Conservation (phyloP, 192 early-diverging fungal genomes). For the Dimargaris cristalligena region DNA sequence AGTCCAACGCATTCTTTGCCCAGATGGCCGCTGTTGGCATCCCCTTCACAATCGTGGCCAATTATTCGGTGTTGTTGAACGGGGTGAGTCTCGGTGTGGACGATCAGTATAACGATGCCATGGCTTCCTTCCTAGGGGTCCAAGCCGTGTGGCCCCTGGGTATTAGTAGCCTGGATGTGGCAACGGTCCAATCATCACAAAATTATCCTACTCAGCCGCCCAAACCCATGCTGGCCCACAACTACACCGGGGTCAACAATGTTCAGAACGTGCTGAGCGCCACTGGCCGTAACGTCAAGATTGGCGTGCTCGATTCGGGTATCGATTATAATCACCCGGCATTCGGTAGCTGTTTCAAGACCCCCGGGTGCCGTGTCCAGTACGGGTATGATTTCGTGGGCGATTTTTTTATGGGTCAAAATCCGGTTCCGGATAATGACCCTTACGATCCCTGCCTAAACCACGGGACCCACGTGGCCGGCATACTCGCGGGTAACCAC, state of each 20-base stretch:
- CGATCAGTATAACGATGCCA: not conserved
- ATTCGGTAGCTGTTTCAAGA: constrained; percentile 26
- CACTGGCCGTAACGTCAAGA: constrained; percentile 13
- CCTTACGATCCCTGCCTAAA: constrained; percentile 21
- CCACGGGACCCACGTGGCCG: constrained; percentile 36
- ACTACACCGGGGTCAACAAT: not conserved
- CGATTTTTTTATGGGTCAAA: not conserved
- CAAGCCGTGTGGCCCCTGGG: not conserved
- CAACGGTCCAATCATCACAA: not conserved
- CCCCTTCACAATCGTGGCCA: not conserved
- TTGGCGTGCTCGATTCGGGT: constrained; percentile 33
- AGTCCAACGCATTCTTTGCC: not conserved
- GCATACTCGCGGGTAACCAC: constrained; percentile 25
- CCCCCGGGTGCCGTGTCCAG: constrained; percentile 21
- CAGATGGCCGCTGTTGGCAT: not conserved
- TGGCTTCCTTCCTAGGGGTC: not conserved
- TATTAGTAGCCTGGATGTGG: not conserved
- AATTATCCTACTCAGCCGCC: not conserved
- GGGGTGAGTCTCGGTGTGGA: not conserved
- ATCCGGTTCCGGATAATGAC: constrained; percentile 21
- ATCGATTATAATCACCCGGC: constrained; percentile 35
- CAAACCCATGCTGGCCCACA: not conserved
- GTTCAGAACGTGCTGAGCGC: not conserved
- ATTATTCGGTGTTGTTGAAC: not conserved
- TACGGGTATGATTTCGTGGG: too few relatives aligned